phyloP scores from a whole-genome alignment of 169 alveolate species.

The Neospora caninum region DNA sequence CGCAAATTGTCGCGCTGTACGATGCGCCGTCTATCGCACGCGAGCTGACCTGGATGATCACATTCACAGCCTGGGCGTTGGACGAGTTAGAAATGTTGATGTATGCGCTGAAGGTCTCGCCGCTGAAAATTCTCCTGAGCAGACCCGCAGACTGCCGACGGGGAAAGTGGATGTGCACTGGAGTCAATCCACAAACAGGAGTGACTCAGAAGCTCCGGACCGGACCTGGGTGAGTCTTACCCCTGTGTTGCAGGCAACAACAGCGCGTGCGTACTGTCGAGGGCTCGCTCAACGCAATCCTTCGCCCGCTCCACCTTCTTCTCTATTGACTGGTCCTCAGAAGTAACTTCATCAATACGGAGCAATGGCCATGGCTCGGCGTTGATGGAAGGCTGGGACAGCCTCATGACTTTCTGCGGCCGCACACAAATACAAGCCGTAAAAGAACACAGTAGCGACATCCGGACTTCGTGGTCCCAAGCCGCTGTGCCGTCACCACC shows the following conservation, averaged over 20 bases:
- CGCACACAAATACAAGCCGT: neutral
- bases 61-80: constrained; percentile 52
- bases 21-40: neutral
- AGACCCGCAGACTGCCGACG: neutral
- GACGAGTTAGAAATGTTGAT: constrained; percentile 61
- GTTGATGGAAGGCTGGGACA: constrained; percentile 62
- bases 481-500: neutral
- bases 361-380: constrained; percentile 61
- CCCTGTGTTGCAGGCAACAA: constrained; percentile 64
- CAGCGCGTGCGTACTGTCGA: constrained; percentile 57
- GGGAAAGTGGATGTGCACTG: neutral
- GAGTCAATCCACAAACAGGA: neutral
- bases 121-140: constrained; percentile 63
- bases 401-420: constrained; percentile 68
- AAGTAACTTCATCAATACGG: constrained; percentile 13
- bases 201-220: neutral
- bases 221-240: neutral
- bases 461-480: too few species aligned
- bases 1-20: neutral
- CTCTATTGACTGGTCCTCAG: neutral
- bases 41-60: constrained; percentile 54
- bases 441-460: neutral
- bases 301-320: constrained; percentile 22
- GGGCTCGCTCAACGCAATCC: constrained; percentile 36
- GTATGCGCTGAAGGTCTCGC: constrained; percentile 64